These are phyloP conservation scores for Stemphylium beticola DNA, from an alignment of 2,329 filamentous ascomycete genomes.

Conservation along the genomic window DNA sequence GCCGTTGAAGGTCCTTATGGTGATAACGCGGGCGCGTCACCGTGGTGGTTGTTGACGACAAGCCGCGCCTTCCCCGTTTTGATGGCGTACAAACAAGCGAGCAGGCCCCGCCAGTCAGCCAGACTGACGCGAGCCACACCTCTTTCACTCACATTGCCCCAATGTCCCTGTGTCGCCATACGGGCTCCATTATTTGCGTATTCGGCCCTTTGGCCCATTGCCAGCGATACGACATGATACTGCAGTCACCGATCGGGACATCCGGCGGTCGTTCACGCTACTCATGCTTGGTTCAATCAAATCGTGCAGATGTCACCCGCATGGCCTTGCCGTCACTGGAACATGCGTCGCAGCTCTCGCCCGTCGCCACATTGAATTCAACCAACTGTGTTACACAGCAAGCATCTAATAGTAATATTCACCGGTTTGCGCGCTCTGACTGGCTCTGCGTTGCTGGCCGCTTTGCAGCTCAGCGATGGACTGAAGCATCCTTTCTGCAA, in stretches of 20 bases:
- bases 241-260: constrained; percentile 22
- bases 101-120: constrained; percentile 6
- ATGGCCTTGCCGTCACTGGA: constrained; percentile 42
- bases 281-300: constrained; percentile 33
- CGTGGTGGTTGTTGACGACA: constrained; percentile 36
- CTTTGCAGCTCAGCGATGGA: constrained; percentile 35
- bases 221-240: constrained; percentile 11
- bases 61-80: constrained; percentile 31
- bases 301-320: constrained; percentile 50
- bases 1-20: constrained; percentile 20
- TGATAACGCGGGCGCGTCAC: constrained; percentile 28
- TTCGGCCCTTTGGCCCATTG: constrained; percentile 10
- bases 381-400: constrained; percentile 40
- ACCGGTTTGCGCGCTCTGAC: constrained; percentile 28
- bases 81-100: constrained; percentile 33
- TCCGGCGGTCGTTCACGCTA: constrained; percentile 31
- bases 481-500: constrained; percentile 39
- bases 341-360: constrained; percentile 35
- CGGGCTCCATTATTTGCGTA: constrained; percentile 1
- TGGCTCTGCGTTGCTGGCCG: constrained; percentile 24
- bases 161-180: constrained; percentile 9
- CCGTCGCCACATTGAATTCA: constrained; percentile 29
- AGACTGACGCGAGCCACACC: constrained; percentile 7
- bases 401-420: constrained; percentile 38
- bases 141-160: constrained; percentile 5